Percentiles rank a stretch among this genome's conserved stretches.
Conservation (phyloP, 371 early-diverging fungal species). For the Furculomyces boomerangus region DNA sequence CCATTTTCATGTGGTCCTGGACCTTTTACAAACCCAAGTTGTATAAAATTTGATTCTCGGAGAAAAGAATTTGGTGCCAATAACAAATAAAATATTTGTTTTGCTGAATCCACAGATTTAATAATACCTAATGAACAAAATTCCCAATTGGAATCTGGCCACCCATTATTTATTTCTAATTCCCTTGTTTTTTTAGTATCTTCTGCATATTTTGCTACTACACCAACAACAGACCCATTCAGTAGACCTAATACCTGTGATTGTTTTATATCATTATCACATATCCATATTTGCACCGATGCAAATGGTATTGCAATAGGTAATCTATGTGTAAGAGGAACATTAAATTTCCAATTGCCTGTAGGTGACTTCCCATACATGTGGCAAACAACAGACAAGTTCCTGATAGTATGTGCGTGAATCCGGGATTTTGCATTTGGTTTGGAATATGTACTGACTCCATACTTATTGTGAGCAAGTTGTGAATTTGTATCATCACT, state of each 20-base stretch:
- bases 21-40: slow-evolving; percentile 15
- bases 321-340: slow-evolving; percentile 15
- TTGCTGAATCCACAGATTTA: slow-evolving; percentile 10
- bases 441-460: too few relatives aligned
- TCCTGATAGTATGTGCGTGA: too few relatives aligned
- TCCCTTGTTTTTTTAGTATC: slow-evolving; percentile 10
- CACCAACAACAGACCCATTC: slow-evolving; percentile 32
- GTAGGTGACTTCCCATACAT: too few relatives aligned
- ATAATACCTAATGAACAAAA: slow-evolving; percentile 12
- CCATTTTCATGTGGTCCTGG: slow-evolving; percentile 14
- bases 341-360: slow-evolving; percentile 20
- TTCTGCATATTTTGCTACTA: slow-evolving; percentile 12
- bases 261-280: slow-evolving; percentile 26
- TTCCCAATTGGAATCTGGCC: background rate
- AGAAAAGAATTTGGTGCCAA: slow-evolving; percentile 9
- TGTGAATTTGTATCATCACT: too few relatives aligned
- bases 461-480: too few relatives aligned
- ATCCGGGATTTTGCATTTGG: too few relatives aligned
- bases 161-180: slow-evolving; percentile 6
- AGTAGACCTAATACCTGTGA: slow-evolving; percentile 29
- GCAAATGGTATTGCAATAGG: slow-evolving; percentile 21
- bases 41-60: background rate
- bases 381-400: too few relatives aligned
- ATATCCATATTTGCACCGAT: slow-evolving; percentile 19
- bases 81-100: slow-evolving; percentile 7